Evolutionary conservation across 345 rosid genomes (phyloP).

Genomic region (Pugionium dolabratum): DNA sequence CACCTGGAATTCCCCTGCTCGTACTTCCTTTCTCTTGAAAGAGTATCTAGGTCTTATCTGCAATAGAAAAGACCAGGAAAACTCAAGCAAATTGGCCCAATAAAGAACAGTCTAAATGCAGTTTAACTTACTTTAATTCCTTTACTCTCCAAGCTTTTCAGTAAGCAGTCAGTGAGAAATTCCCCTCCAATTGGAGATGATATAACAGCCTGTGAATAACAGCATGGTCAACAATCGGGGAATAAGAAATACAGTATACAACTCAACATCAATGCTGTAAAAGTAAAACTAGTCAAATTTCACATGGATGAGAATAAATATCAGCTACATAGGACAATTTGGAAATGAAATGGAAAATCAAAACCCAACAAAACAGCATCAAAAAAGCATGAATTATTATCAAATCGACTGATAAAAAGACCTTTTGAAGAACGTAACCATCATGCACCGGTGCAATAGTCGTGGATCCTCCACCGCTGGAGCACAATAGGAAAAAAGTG

Average conservation of each 20-base stretch:
- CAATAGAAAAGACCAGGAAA: constrained; percentile 36
- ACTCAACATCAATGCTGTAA: constrained; percentile 1
- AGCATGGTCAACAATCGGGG: constrained; percentile 17
- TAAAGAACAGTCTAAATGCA: not conserved
- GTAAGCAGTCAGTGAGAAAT: constrained; percentile 86
- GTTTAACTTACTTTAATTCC: constrained; percentile 67
- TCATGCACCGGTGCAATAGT: constrained; percentile 95
- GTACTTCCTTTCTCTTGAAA: constrained; percentile 91
- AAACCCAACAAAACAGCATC: constrained; percentile 16
- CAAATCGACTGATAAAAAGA: constrained; percentile 28
- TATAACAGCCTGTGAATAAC: constrained; percentile 61
- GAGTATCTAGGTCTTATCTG: constrained; percentile 98
- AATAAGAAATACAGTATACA: not conserved
- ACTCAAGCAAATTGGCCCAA: constrained; percentile 12
- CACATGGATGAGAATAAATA: not conserved
- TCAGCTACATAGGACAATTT: constrained; percentile 5
- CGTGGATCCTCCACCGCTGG: constrained; percentile 98
- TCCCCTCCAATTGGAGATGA: constrained; percentile 95
- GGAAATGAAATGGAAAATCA: not conserved
- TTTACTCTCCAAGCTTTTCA: constrained; percentile 97
- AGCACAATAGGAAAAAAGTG: constrained; percentile 20
- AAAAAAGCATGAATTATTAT: constrained; percentile 4
- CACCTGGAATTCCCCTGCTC: constrained; percentile 94
- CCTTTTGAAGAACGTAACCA: constrained; percentile 99
- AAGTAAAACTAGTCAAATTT: constrained; percentile 7